Base-by-base conservation (phyloP, 2,329 filamentous ascomycete species). In the Apiospora saccharicola region DNA sequence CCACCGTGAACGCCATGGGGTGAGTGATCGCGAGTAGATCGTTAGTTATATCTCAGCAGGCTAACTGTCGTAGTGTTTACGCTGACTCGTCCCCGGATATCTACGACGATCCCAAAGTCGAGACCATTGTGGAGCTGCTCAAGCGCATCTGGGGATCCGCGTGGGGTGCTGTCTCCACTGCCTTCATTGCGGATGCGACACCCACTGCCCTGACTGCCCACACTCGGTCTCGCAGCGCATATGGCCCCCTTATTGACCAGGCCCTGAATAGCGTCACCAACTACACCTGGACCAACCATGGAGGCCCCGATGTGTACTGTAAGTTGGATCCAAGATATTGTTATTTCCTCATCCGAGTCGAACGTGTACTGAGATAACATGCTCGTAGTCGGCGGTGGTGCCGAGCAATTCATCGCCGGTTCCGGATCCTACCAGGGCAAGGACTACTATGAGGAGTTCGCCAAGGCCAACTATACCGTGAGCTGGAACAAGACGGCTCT, bases 31-130 rank as follows among this genome's bases (percentile, higher is more conserved):
- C 4, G 3, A 37, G 30, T 22, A n/a, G 10, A 49, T 22, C 43
- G 5, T 43, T 8, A 6, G 30, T 30, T 24, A 12, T 22, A 19
- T 46, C 2, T 34, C 26, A 34, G 26, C 16, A 4, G 14, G 44
- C 67, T 49, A 74, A 26, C 64, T n/a, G 0, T 14, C 16, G 4
- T 19, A 86, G 87, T 75, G 88, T 96, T 44, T 95, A 96, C 73
- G 93, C 88, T 57, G 94, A 97, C 80, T 94, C 92, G 0, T 94
- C 92, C 68, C 85, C 89, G 16, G 87, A 92, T 76, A 83, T 88
- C 3, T 94, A 94, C 75, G 94, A 97, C 79, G 94, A 97, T 79
- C 94, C 94, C 71, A 96, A 96, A 84, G 89, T 97, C 30, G 94
- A 96, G 85, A 94, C 91, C 19, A 93, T 97, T 79, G 91, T 92